Conservation (phyloP, 2,329 filamentous ascomycete species). For the Pseudogymnoascus sp. region DNA sequence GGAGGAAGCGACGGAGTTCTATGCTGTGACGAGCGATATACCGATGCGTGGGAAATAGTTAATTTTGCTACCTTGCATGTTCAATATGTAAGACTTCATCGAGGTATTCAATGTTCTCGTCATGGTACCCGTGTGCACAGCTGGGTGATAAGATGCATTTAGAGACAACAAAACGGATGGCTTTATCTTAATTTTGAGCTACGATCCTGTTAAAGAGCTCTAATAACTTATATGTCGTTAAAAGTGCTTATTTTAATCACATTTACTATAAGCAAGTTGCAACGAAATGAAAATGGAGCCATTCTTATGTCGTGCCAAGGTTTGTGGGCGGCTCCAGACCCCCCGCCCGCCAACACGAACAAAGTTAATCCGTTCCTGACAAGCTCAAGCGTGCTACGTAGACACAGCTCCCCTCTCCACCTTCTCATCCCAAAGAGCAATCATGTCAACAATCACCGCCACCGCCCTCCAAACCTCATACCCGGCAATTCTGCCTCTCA, state of each 20-base stretch:
- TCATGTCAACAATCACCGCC: constrained; percentile 79
- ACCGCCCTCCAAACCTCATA: constrained; percentile 68
- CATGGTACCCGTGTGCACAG: not conserved
- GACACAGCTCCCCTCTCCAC: constrained; percentile 1
- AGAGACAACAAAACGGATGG: not conserved
- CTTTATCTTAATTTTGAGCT: not conserved
- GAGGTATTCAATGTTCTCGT: not conserved
- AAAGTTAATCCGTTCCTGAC: constrained; percentile 6
- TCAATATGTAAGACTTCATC: not conserved
- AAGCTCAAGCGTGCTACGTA: constrained; percentile 1
- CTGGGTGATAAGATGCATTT: not conserved
- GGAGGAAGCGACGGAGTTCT: constrained; percentile 57
- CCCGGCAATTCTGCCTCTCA: constrained; percentile 68
- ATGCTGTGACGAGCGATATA: constrained; percentile 3
- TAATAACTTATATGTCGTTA: not conserved
- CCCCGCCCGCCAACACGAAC: not conserved
- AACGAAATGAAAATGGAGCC: not conserved
- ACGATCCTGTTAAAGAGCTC: not conserved
- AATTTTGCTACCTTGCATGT: not conserved
- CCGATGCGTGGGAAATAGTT: constrained; percentile 1
- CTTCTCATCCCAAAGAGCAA: constrained; percentile 15
- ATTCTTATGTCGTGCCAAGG: not conserved
- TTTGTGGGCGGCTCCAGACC: not conserved
- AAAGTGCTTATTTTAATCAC: not conserved
- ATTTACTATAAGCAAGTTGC: not conserved